phyloP scores from a whole-genome alignment of 1,139 yeast species.

The Yamadazyma taylorii region DNA sequence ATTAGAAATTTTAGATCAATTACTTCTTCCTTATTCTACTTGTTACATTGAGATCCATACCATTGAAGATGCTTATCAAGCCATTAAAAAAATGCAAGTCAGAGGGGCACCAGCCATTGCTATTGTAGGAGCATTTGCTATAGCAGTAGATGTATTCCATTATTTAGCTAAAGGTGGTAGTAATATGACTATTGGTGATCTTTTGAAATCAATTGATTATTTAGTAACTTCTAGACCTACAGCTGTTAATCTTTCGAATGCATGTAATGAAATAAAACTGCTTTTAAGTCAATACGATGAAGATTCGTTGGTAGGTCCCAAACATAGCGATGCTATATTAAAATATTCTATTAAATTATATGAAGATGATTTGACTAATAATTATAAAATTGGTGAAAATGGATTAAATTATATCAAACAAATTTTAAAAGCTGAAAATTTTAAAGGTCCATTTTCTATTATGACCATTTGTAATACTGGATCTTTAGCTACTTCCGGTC shows the following conservation, averaged over 20 bases:
- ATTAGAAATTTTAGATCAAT: constrained; percentile 75
- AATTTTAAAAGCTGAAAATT: constrained; percentile 46
- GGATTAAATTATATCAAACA: constrained; percentile 71
- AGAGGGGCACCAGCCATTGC: constrained; percentile 99
- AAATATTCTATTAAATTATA: constrained; percentile 60
- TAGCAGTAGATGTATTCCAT: constrained; percentile 64
- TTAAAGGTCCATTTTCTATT: constrained; percentile 70
- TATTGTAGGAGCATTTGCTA: constrained; percentile 83
- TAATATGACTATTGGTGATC: constrained; percentile 28
- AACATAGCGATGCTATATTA: constrained; percentile 39
- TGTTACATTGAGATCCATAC: constrained; percentile 59
- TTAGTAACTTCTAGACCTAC: constrained; percentile 86
- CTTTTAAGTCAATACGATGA: constrained; percentile 20
- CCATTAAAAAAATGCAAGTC: constrained; percentile 88
- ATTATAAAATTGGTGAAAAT: constrained; percentile 72
- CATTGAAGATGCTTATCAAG: constrained; percentile 73
- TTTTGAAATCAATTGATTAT: constrained; percentile 55
- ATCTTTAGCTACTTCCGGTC: constrained; percentile 94
- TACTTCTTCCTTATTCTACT: constrained; percentile 76
- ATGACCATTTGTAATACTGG: constrained; percentile 87
- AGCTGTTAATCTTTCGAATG: constrained; percentile 88
- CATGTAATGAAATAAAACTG: constrained; percentile 58
- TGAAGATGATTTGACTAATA: constrained; percentile 75
- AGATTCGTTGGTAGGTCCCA: constrained; percentile 21
- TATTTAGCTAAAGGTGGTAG: constrained; percentile 13